These are phyloP conservation scores for Nicotiana knightiana DNA, from an alignment of 257 asterid species.

Conservation along the genomic window DNA sequence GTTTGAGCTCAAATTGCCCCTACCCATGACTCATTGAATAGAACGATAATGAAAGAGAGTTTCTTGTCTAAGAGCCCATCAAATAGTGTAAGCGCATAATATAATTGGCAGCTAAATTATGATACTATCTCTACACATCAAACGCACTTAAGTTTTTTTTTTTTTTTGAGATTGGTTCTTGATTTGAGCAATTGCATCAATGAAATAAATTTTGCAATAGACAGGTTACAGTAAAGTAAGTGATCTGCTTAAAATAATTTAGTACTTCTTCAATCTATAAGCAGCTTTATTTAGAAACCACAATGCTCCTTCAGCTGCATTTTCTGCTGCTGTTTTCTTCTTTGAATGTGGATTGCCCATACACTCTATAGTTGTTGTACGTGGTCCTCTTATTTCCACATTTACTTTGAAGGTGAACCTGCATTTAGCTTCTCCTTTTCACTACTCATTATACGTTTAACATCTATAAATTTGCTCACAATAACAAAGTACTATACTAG, in stretches of 20 bases:
- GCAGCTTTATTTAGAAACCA: conserved; percentile 10
- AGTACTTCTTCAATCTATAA: not conserved
- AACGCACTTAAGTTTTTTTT: no score
- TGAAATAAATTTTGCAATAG: no score
- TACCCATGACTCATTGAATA: no score
- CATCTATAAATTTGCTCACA: not conserved
- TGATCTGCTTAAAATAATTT: not conserved
- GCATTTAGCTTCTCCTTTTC: not conserved
- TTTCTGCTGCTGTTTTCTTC: conserved; percentile 15
- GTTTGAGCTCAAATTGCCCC: no score
- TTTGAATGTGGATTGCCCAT: conserved; percentile 4
- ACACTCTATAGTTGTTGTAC: not conserved
- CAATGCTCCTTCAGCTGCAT: conserved; percentile 18
- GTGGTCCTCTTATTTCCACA: conserved; percentile 1
- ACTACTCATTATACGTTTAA: not conserved
- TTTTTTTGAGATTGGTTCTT: no score
- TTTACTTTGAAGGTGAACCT: conserved; percentile 11
- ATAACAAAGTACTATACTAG: not conserved
- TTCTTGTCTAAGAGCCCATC: no score
- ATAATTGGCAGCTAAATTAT: no score
- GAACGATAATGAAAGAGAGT: no score
- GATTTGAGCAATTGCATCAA: no score
- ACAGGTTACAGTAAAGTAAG: no score
- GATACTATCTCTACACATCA: no score
- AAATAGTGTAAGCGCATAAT: no score